Evolutionary conservation across 176 grass and related monocot genomes (phyloP), one percentile per base, ranked within the genome.

Genomic region (Puccinellia tenuiflora): DNA sequence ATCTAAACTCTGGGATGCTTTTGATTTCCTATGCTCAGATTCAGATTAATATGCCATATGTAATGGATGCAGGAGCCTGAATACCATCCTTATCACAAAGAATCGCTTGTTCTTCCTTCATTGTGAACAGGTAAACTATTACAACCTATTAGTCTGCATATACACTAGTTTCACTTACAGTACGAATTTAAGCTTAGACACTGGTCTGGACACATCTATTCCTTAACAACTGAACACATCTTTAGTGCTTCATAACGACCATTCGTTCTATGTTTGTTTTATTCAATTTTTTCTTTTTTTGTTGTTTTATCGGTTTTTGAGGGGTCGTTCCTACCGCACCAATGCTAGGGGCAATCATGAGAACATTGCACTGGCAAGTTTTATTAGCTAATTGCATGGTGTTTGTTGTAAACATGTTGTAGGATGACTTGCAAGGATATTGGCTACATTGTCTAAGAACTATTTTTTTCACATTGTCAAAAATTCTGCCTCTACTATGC

Each of bases 21-120:
- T 46, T 39, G 26, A 83, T 29, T 38, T 48, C 28, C 59, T 77
- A 43, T 37, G 8, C n/a, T 73, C 10, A 25, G 1, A 81, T 52
- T 68, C 66, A 96, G 89, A 86, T 94, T 91, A 92, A 79, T 90
- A 99, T 84, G 89, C 87, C 84, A 92, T 90, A 84, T 92, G 93
- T 76, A 94, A 93, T 90, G 93, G 93, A 43, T 99, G 97, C 87
- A 94, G 84, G 94, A 94, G 93, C 68, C 93, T 86, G 4, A 81
- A 96, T 81, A 96, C 93, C 9, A 94, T 96, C 37, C 96, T 99
- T 80, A 94, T 89, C 10, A 99, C 92, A 86, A 91, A 96, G 81
- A 99, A 96, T 54, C 76, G 87, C 40, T 31, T 99, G 51, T 96
- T 99, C 73, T 98, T 98, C 83, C 89, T 98, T 28, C 83, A 84